Evolutionary conservation across 202 grass and related monocot genomes (phyloP).

Genomic region (Schoenoplectus tabernaemontani): DNA sequence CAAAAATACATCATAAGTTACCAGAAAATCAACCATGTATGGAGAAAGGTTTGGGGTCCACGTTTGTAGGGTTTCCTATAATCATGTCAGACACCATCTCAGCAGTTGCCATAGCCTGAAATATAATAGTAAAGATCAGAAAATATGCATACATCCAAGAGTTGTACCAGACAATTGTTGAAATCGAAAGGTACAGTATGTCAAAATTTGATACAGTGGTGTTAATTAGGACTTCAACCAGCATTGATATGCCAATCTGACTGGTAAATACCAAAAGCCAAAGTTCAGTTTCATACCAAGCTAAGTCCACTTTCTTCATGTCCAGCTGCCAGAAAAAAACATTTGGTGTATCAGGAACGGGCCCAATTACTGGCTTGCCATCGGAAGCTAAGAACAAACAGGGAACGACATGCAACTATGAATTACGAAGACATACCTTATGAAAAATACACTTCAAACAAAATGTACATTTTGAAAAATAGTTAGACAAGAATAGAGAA

Average conservation of each 20-base stretch:
- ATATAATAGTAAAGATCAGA: constrained; percentile 17
- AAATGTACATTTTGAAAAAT: constrained; percentile 7
- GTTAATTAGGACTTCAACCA: neutral
- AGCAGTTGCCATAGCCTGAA: constrained; percentile 82
- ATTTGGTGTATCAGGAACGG: constrained; percentile 60
- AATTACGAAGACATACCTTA: constrained; percentile 6
- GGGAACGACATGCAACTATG: neutral
- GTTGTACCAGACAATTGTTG: neutral
- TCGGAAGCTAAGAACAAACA: constrained; percentile 70
- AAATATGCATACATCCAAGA: neutral
- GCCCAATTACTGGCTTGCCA: constrained; percentile 96
- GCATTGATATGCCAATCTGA: neutral
- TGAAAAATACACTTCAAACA: neutral
- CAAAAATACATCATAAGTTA: constrained; percentile 28
- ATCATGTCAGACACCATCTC: constrained; percentile 95
- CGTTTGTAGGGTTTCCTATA: constrained; percentile 47
- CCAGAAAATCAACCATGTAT: constrained; percentile 65
- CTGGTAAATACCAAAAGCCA: neutral
- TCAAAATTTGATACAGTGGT: neutral
- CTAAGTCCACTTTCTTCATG: constrained; percentile 96
- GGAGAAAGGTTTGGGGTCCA: constrained; percentile 60
- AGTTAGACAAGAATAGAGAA: constrained; percentile 8
- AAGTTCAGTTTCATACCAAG: constrained; percentile 47
- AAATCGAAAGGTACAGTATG: neutral
- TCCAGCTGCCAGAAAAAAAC: constrained; percentile 75